A percentile compares a stretch with the other conserved stretches of the same genome.
Evolutionary conservation across 805 yeast genomes (phyloP).

Genomic region (Huiozyma naganishii): DNA sequence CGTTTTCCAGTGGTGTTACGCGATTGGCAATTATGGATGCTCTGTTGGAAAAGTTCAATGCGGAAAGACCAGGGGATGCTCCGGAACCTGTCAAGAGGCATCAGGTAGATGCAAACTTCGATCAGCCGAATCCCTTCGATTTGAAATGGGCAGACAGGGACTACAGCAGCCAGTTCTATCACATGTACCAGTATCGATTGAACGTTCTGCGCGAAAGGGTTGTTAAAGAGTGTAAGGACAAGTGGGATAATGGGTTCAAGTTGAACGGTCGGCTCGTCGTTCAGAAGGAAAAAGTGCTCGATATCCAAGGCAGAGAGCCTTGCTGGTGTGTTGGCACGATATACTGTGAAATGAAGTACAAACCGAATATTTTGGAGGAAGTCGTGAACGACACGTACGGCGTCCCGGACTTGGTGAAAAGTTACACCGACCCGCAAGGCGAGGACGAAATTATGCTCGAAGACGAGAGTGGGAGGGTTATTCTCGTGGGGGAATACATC

Average conservation of each 20-base stretch:
- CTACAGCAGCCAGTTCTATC: constrained; percentile 48
- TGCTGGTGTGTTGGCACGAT: constrained; percentile 84
- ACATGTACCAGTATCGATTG: constrained; percentile 46
- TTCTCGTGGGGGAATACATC: constrained; percentile 53
- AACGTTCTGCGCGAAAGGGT: constrained; percentile 37
- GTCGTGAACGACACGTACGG: constrained; percentile 46
- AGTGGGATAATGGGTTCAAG: constrained; percentile 44
- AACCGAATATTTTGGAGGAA: constrained; percentile 77
- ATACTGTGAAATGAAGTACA: constrained; percentile 71
- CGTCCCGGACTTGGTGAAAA: constrained; percentile 31
- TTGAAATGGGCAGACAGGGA: constrained; percentile 29
- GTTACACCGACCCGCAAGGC: constrained; percentile 44
- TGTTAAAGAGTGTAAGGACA: constrained; percentile 33
- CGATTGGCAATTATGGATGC: constrained; percentile 5
- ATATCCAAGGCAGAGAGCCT: constrained; percentile 34
- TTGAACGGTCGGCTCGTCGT: constrained; percentile 30
- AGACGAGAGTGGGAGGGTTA: constrained; percentile 85
- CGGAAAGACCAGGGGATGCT: constrained; percentile 7
- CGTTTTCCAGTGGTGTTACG: no score
- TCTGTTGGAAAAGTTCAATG: constrained; percentile 8
- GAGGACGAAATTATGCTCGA: constrained; percentile 64
- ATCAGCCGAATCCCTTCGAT: constrained; percentile 12
- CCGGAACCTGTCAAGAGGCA: constrained; percentile 7
- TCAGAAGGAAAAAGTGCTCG: constrained; percentile 34
- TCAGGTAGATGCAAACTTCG: constrained; percentile 9